These are phyloP conservation scores for Leishmania major DNA, from an alignment of 208 protist species.

Conservation along the genomic window DNA sequence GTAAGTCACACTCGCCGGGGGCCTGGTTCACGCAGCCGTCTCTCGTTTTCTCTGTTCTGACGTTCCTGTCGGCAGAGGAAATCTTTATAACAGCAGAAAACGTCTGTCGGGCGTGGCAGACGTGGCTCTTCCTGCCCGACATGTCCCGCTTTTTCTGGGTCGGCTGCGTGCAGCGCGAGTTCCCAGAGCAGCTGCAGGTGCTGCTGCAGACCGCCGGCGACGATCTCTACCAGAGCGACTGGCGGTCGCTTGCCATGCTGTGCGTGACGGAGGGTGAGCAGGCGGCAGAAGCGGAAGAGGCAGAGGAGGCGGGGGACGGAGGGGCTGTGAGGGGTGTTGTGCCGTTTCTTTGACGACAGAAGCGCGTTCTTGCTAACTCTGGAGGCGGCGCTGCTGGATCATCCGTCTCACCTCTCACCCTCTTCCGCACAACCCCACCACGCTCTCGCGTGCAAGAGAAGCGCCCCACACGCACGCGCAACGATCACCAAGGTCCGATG, in stretches of 20 bases:
- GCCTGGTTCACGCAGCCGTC: constrained; percentile 28
- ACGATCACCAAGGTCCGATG: neutral
- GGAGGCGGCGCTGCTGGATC: neutral
- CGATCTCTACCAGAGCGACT: constrained; percentile 60
- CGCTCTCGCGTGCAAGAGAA: neutral
- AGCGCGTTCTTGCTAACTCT: neutral
- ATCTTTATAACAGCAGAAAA: constrained; percentile 59
- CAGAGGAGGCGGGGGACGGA: neutral
- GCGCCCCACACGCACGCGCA: neutral
- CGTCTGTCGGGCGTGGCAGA: constrained; percentile 65
- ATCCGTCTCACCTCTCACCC: neutral
- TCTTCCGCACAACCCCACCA: neutral
- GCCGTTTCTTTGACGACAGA: neutral
- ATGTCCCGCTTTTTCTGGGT: constrained; percentile 73
- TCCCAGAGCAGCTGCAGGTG: constrained; percentile 39
- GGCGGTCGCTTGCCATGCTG: constrained; percentile 77
- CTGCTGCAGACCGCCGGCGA: constrained; percentile 43
- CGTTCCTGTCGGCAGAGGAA: constrained; percentile 61
- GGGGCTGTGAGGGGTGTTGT: neutral
- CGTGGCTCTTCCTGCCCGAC: constrained; percentile 53
- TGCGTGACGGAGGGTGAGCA: constrained; percentile 48
- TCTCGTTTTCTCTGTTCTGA: constrained; percentile 64
- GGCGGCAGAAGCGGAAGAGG: constrained; percentile 1
- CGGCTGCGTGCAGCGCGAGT: constrained; percentile 77
- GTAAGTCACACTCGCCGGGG: neutral